Base-by-base conservation (phyloP, 129 eudicot species). In the Lactuca sativa region DNA sequence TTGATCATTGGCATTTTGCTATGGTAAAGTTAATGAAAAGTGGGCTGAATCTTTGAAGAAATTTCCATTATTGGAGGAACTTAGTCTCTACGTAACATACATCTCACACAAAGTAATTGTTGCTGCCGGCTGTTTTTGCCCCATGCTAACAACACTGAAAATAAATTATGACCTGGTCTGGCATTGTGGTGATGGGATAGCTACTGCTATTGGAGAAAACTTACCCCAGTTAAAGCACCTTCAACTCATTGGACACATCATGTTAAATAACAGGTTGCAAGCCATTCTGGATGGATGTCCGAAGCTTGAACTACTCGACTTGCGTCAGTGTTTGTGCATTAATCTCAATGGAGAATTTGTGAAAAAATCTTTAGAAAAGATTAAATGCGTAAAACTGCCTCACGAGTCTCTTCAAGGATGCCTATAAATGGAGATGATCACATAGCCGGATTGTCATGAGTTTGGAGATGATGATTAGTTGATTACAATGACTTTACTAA, bases 81-180 rank as follows among this genome's bases (percentile, higher is more conserved):
- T 41, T 15, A 41, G 10, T 32, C 55, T 63, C 12, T n/a, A 16
- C 17, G 8, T 0, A 18, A 43, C 55, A 11, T 4, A 41, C 7
- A 5, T 63, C 13, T 18, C 15, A 6, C 6, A 5, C 40, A 15
- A 63, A 63, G 54, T 18, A 41, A 18, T 63, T 21, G 54, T 16
- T 40, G 9, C 48, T 41, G 54, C 51, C 4, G 68, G 36, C 5
- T 36, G 36, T 30, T 40, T 0, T 41, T 63, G 68, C 68, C 68
- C 68, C 68, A 2, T 63, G 68, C n/a, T 63, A 41, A 63, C 43
- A 40, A 63, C 55, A 41, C 68, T 41, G 4, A 63, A 63, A 63
- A 15, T 63, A 34, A 63, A 63, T 15, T 10, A 41, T 18, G 21
- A 18, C 21, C 21, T 18, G 21, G 21, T 18, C 21, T 18, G 21